A percentile compares a stretch with the other conserved stretches of the same genome.
phyloP scores from a whole-genome alignment of 2,329 filamentous ascomycete genomes.

The Colletotrichum brevisporum region DNA sequence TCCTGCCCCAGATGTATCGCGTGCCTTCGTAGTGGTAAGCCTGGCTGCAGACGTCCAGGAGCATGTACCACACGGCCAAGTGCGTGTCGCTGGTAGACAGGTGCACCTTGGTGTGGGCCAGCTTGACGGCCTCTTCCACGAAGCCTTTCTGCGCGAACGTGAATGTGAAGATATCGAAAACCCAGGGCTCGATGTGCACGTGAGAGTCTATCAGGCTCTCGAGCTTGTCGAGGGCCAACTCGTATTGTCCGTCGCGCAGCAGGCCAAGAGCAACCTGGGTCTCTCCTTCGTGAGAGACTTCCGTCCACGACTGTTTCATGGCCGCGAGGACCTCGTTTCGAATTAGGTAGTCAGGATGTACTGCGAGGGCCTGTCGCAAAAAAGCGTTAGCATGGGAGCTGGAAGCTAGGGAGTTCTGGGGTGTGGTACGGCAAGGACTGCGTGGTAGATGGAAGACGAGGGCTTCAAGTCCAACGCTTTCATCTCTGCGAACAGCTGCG shows the following conservation, averaged over 20 bases:
- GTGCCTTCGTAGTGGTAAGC: slow-evolving; percentile 75
- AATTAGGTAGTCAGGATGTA: slow-evolving; percentile 88
- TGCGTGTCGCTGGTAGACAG: slow-evolving; percentile 50
- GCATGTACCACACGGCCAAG: slow-evolving; percentile 74
- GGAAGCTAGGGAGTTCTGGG: too few relatives aligned
- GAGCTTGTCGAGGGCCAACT: slow-evolving; percentile 81
- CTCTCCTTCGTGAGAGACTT: slow-evolving; percentile 73
- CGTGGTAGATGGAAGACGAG: slow-evolving; percentile 78
- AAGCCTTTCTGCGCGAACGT: slow-evolving; percentile 80
- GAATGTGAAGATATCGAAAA: slow-evolving; percentile 84
- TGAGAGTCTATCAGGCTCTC: slow-evolving; percentile 74
- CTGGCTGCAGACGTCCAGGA: slow-evolving; percentile 82
- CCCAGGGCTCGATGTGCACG: slow-evolving; percentile 75
- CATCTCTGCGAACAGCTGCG: slow-evolving; percentile 81
- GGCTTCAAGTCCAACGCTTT: slow-evolving; percentile 70
- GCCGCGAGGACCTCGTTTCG: slow-evolving; percentile 79
- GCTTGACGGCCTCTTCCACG: slow-evolving; percentile 80
- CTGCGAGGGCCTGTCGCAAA: slow-evolving; percentile 72
- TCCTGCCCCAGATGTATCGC: slow-evolving; percentile 76
- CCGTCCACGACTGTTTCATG: slow-evolving; percentile 81
- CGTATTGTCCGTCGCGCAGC: slow-evolving; percentile 85
- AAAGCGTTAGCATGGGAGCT: slow-evolving; percentile 16
- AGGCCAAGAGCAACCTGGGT: slow-evolving; percentile 80
- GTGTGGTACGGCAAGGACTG: slow-evolving; percentile 73
- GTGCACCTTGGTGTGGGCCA: slow-evolving; percentile 72